Evolutionary conservation across 306 rosid species (phyloP).

Genomic region (Sophora flavescens): DNA sequence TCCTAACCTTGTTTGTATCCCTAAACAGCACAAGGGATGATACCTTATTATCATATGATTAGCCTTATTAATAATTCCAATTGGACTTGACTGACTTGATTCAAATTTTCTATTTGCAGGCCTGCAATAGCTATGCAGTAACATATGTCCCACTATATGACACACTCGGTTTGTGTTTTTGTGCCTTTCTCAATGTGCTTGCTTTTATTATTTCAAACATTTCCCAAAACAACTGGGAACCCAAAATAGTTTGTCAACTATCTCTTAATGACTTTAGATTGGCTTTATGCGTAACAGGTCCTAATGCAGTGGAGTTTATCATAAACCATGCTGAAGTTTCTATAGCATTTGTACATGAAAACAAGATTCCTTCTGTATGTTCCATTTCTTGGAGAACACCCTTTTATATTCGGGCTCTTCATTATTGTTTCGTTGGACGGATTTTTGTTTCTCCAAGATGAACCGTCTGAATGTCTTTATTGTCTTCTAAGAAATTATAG

Average conservation of each 20-base stretch:
- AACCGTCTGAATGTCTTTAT: neutral
- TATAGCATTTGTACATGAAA: conserved; percentile 86
- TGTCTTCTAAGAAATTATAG: neutral
- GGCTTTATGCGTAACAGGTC: conserved; percentile 63
- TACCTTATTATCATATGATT: neutral
- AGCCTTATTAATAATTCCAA: neutral
- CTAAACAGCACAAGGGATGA: neutral
- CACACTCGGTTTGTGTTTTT: conserved; percentile 72
- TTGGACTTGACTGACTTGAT: conserved; percentile 29
- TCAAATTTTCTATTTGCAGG: conserved; percentile 60
- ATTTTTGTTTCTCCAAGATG: conserved; percentile 17
- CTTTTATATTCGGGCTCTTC: neutral
- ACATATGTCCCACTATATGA: conserved; percentile 88
- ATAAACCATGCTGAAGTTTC: conserved; percentile 92
- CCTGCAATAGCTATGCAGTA: conserved; percentile 82
- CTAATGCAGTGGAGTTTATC: conserved; percentile 93
- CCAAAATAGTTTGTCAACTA: conserved; percentile 1
- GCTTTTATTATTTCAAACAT: conserved; percentile 9
- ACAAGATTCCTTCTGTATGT: conserved; percentile 87
- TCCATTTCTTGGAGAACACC: conserved; percentile 34
- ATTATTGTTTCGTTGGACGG: neutral
- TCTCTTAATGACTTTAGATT: conserved; percentile 32
- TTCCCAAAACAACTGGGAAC: neutral
- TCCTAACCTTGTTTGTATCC: neutral
- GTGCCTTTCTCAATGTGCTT: conserved; percentile 24